Percentiles rank a stretch among this genome's conserved stretches.
Conservation (phyloP, 805 yeast genomes). For the Osmozyma mogii region DNA sequence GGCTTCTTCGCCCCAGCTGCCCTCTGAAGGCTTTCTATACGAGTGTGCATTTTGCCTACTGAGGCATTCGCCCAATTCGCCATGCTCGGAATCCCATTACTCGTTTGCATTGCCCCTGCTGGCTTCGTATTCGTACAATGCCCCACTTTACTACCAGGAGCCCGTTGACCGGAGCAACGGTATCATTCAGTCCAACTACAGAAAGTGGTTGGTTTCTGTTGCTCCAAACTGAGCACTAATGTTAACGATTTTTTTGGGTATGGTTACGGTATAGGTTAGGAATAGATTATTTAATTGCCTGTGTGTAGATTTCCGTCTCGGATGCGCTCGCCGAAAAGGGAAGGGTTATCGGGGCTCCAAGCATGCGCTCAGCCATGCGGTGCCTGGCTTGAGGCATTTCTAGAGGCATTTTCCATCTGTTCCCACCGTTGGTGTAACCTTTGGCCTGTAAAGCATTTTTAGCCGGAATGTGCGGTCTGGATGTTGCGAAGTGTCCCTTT, state of each 20-base stretch:
- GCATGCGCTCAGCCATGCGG: no score
- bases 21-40: conserved; percentile 9
- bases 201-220: conserved; percentile 16
- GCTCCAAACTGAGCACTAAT: conserved; percentile 10
- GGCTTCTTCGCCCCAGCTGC: conserved; percentile 6
- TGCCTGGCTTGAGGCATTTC: no score
- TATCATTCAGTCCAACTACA: conserved; percentile 13
- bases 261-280: conserved; percentile 1
- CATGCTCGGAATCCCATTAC: conserved; percentile 10
- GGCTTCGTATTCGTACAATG: conserved; percentile 5
- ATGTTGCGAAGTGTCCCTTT: no score
- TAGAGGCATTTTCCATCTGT: no score
- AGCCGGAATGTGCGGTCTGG: no score
- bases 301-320: no score
- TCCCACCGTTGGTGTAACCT: no score
- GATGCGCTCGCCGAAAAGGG: no score
- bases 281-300: neutral
- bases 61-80: conserved; percentile 9
- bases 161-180: conserved; percentile 5
- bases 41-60: conserved; percentile 13
- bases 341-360: no score
- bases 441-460: no score
- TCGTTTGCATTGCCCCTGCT: conserved; percentile 7
- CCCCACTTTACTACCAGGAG: neutral
- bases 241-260: neutral